phyloP scores from a whole-genome alignment of 208 protist genomes.

The Blastocrithidia nonstop region DNA sequence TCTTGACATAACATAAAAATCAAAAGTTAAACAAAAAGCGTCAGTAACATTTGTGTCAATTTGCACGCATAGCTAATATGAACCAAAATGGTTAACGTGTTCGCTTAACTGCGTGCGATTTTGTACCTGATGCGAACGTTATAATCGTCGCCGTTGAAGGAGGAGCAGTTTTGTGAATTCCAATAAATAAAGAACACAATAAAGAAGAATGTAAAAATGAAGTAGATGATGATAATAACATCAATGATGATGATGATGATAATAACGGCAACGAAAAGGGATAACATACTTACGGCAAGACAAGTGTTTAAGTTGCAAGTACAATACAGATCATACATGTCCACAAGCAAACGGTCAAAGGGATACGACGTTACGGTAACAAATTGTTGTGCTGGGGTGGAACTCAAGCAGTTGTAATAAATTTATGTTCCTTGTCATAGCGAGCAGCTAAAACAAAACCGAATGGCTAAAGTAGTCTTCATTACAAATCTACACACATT shows the following conservation, averaged over 20 bases:
- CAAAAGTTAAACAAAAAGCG: too few relatives aligned
- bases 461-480: too few relatives aligned
- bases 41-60: too few relatives aligned
- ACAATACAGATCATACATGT: constrained; percentile 41
- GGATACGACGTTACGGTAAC: constrained; percentile 17
- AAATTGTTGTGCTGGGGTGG: constrained; percentile 60
- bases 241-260: not conserved
- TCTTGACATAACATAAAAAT: too few relatives aligned
- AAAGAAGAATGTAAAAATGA: not conserved
- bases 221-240: not conserved
- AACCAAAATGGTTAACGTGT: too few relatives aligned
- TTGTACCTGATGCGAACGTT: too few relatives aligned
- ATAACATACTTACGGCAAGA: not conserved
- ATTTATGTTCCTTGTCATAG: constrained; percentile 11
- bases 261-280: not conserved
- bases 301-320: constrained; percentile 2
- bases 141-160: too few relatives aligned
- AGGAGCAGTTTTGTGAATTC: too few relatives aligned
- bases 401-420: constrained; percentile 33
- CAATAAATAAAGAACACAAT: too few relatives aligned
- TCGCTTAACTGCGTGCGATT: too few relatives aligned
- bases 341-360: constrained; percentile 25
- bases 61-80: too few relatives aligned
- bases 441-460: not conserved
- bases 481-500: too few relatives aligned